Conservation (phyloP, 2,329 filamentous ascomycete species). For the Meredithiella fracta region DNA sequence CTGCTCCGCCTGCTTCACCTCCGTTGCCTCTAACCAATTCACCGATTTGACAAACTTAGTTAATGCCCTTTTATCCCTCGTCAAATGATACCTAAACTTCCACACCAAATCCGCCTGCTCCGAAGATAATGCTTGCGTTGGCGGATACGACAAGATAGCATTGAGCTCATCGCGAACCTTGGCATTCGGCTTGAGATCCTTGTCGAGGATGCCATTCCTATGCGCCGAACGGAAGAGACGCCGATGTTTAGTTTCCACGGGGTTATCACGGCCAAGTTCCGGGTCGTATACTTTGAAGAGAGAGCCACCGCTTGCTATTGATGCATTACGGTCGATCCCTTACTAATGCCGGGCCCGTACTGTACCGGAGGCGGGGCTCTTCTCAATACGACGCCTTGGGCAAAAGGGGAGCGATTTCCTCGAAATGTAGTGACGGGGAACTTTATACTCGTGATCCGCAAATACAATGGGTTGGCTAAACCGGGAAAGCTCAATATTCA, state of each 20-base stretch:
- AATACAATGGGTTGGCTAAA: slow-evolving; percentile 96
- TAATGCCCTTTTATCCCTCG: slow-evolving; percentile 75
- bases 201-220: slow-evolving; percentile 82
- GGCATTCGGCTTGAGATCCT: slow-evolving; percentile 88
- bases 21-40: slow-evolving; percentile 73
- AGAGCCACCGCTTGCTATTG: slow-evolving; percentile 30
- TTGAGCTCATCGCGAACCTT: slow-evolving; percentile 92
- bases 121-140: slow-evolving; percentile 69
- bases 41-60: slow-evolving; percentile 98
- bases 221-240: slow-evolving; percentile 77
- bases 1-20: slow-evolving; percentile 77
- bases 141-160: slow-evolving; percentile 76
- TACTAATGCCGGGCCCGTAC: slow-evolving; percentile 76
- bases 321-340: slow-evolving; percentile 1
- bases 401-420: slow-evolving; percentile 34
- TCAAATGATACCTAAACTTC: slow-evolving; percentile 92
- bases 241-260: slow-evolving; percentile 86
- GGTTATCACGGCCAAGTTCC: slow-evolving; percentile 79
- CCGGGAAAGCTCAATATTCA: slow-evolving; percentile 81
- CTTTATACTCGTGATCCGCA: slow-evolving; percentile 79
- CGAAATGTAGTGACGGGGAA: slow-evolving; percentile 45
- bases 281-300: slow-evolving; percentile 84
- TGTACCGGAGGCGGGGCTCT: slow-evolving; percentile 79
- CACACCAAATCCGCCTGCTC: slow-evolving; percentile 94
- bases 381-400: slow-evolving; percentile 34